Evolutionary conservation across 139 green algal species (phyloP), one percentile per base, ranked within the genome.

Genomic region (Chlamydomonas applanata): DNA sequence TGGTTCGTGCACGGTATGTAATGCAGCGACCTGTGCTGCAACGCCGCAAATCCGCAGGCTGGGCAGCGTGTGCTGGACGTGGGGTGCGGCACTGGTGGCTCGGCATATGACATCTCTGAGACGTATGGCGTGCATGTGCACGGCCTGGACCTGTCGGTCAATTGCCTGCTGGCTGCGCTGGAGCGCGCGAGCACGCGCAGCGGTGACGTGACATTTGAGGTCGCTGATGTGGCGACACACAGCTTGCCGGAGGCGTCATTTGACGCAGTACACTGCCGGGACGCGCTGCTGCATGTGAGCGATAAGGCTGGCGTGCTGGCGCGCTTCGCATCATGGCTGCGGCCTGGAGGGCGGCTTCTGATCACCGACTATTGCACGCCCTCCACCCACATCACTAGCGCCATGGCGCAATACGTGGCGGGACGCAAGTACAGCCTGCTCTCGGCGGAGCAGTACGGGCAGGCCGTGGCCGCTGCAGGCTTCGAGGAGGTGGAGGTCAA

Each of bases 61-160:
- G 66, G 40, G 13, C 32, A 36, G 66, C 61, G 82, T 0, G 82
- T 96, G 49, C 80, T 96, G 71, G 91, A 96, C 49, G 78, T 96
- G 9, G 91, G 91, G 20, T 96, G 91, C 71, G 91, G 91, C 74
- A 79, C 88, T 11, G 92, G 91, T 33, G 88, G 83, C 44, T 60
- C 22, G 19, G 40, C 65, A 20, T 64, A 35, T 40, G 27, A 16
- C 2, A 30, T 64, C 27, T 80, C 89, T 0, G 62, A 86, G 17
- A 71, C 71, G 22, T 90, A 82, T 54, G 86, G 80, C 45, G 89
- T 84, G 17, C 85, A 88, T 19, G 92, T 97, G 0, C 88, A 93
- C 36, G 92, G 87, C 45, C 85, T 97, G 19, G 92, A 97, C 79
- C 79, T 97, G 30, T 93, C 84, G 0, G 85, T 94, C 24, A 97